phyloP scores from a whole-genome alignment of 257 asterid species.

The Coffea eugenioides region DNA sequence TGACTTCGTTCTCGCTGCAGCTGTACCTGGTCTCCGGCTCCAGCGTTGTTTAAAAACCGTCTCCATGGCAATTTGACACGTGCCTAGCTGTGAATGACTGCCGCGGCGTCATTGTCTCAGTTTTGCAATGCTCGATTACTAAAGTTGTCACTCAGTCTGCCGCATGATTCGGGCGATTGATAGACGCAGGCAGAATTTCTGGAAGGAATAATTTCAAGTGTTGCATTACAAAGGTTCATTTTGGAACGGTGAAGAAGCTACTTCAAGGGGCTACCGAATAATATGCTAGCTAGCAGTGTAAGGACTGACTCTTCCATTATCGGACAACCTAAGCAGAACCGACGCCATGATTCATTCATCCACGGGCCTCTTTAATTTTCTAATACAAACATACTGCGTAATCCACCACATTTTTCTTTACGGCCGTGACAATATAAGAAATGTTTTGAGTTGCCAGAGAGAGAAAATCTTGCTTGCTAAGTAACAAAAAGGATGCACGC shows the following conservation, averaged over 20 bases:
- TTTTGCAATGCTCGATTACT: not conserved
- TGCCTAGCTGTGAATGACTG: not conserved
- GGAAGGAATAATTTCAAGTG: not conserved
- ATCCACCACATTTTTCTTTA: no score
- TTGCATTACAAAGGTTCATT: not conserved
- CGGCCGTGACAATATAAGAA: no score
- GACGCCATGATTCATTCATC: not conserved
- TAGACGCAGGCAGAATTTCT: not conserved
- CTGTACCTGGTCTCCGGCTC: not conserved
- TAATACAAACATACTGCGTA: no score
- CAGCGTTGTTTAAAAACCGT: not conserved
- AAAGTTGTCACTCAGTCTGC: not conserved
- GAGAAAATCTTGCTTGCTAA: not conserved
- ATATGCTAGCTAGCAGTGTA: not conserved
- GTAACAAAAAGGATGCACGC: no score
- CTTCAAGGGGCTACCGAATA: not conserved
- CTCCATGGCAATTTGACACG: not conserved
- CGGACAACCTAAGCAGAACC: not conserved
- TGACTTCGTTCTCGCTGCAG: not conserved
- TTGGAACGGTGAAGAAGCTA: not conserved
- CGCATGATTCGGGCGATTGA: slow-evolving; percentile 15
- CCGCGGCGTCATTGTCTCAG: not conserved
- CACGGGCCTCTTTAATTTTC: not conserved
- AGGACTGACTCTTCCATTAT: not conserved
- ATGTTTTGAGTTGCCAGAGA: not conserved